Evolutionary conservation across 306 rosid species (phyloP).

Genomic region (Vicia villosa): DNA sequence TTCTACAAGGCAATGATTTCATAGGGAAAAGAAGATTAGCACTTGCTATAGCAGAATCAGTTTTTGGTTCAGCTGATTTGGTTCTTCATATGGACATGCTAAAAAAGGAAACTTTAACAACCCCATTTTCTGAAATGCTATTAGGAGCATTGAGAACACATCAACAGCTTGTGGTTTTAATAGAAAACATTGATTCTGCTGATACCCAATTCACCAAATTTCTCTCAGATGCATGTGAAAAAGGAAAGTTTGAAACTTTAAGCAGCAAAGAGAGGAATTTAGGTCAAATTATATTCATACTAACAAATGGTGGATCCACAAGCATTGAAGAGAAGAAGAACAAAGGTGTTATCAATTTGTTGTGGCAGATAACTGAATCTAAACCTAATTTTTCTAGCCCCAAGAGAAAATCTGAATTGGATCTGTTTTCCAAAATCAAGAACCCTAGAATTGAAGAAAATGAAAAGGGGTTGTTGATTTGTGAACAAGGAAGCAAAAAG

Average conservation of each 20-base stretch:
- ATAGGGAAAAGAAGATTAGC: constrained; percentile 76
- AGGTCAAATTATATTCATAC: constrained; percentile 57
- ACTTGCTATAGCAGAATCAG: constrained; percentile 68
- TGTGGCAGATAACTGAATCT: constrained; percentile 52
- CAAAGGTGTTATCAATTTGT: constrained; percentile 56
- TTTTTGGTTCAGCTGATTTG: constrained; percentile 64
- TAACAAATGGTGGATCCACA: constrained; percentile 51
- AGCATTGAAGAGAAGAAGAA: constrained; percentile 40
- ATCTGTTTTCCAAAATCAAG: constrained; percentile 56
- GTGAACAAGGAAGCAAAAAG: constrained; percentile 41
- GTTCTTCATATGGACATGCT: constrained; percentile 56
- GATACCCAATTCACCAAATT: constrained; percentile 68
- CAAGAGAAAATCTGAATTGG: constrained; percentile 76
- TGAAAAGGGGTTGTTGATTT: constrained; percentile 37
- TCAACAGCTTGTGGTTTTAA: constrained; percentile 63
- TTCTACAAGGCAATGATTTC: constrained; percentile 75
- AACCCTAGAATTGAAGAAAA: constrained; percentile 51
- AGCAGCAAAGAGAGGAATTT: constrained; percentile 32
- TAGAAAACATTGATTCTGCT: constrained; percentile 70
- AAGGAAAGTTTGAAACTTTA: constrained; percentile 55
- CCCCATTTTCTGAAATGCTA: constrained; percentile 44
- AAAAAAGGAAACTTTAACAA: constrained; percentile 41
- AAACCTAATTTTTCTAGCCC: constrained; percentile 46
- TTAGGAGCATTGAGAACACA: constrained; percentile 53
- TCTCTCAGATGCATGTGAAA: constrained; percentile 59